A percentile compares a stretch with the other conserved stretches of the same genome.
These are phyloP conservation scores for Striga asiatica DNA, from an alignment of 257 asterid genomes.

Conservation along the genomic window DNA sequence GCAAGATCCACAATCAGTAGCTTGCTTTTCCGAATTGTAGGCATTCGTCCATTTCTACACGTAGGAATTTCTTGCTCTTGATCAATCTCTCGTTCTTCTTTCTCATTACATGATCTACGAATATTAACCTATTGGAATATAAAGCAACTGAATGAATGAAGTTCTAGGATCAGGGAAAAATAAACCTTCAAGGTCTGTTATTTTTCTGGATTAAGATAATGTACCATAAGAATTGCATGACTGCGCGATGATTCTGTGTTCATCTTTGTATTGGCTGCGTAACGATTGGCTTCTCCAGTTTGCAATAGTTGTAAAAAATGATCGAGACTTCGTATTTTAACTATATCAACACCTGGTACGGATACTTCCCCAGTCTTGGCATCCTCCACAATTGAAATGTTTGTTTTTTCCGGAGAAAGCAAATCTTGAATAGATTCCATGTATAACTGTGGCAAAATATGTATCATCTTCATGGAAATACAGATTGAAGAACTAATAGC, in stretches of 20 bases:
- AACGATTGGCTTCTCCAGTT: constrained; percentile 76
- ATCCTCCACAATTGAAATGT: constrained; percentile 73
- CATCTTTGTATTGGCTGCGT: constrained; percentile 87
- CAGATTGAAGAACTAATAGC: too few relatives aligned
- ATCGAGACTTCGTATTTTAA: constrained; percentile 58
- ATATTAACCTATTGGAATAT: constrained; percentile 45
- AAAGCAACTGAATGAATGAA: background rate
- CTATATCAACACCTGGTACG: constrained; percentile 62
- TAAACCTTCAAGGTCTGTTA: background rate
- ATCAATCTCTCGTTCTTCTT: constrained; percentile 34
- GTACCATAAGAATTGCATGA: constrained; percentile 89
- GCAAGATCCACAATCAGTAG: constrained; percentile 88
- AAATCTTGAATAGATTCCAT: constrained; percentile 91
- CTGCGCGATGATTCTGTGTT: constrained; percentile 90
- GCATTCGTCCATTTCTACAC: constrained; percentile 32
- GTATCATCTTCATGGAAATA: background rate
- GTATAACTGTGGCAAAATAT: constrained; percentile 44
- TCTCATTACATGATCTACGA: constrained; percentile 37
- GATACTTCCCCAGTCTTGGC: constrained; percentile 78
- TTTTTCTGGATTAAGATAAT: background rate
- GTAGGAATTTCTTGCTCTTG: constrained; percentile 25
- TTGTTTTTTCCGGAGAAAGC: constrained; percentile 77
- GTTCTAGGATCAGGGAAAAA: background rate
- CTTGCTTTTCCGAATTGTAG: constrained; percentile 74
- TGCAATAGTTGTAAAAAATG: constrained; percentile 59